These are phyloP conservation scores for Mortierella sp. DNA, from an alignment of 371 early-diverging fungal genomes.

Conservation along the genomic window DNA sequence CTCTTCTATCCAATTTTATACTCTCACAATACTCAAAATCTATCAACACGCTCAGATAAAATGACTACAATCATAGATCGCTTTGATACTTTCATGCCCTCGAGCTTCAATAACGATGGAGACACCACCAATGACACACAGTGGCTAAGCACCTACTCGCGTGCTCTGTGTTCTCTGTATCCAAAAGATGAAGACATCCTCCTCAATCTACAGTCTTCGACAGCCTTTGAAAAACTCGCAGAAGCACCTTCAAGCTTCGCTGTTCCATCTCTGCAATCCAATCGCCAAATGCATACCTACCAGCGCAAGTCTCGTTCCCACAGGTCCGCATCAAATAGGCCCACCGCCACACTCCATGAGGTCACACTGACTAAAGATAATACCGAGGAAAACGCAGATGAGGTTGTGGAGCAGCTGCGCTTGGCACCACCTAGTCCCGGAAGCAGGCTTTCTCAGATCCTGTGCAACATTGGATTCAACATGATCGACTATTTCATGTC, in stretches of 20 bases:
- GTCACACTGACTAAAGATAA: not conserved
- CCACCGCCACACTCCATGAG: not conserved
- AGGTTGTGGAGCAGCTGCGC: not conserved
- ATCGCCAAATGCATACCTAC: conserved; percentile 4
- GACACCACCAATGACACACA: conserved; percentile 6
- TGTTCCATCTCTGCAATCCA: not conserved
- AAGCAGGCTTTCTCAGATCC: conserved; percentile 23
- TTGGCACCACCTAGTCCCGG: conserved; percentile 23
- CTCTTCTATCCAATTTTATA: not conserved
- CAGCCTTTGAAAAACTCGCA: not conserved
- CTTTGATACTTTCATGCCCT: conserved; percentile 8
- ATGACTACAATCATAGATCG: conserved; percentile 31
- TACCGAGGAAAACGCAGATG: not conserved
- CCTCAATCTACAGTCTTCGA: conserved; percentile 16
- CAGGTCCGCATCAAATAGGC: not conserved
- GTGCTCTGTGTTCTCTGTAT: conserved; percentile 34
- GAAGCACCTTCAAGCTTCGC: not conserved
- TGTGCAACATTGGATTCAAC: conserved; percentile 36
- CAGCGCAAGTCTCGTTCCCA: not conserved
- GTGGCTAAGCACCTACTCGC: conserved; percentile 38
- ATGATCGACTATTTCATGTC: conserved; percentile 37
- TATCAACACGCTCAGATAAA: not conserved
- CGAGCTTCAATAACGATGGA: not conserved
- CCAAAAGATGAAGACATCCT: conserved; percentile 32
- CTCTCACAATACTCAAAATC: not conserved